Conservation (phyloP, 2,329 filamentous ascomycete species). For the Aspergillus thermomutatus region DNA sequence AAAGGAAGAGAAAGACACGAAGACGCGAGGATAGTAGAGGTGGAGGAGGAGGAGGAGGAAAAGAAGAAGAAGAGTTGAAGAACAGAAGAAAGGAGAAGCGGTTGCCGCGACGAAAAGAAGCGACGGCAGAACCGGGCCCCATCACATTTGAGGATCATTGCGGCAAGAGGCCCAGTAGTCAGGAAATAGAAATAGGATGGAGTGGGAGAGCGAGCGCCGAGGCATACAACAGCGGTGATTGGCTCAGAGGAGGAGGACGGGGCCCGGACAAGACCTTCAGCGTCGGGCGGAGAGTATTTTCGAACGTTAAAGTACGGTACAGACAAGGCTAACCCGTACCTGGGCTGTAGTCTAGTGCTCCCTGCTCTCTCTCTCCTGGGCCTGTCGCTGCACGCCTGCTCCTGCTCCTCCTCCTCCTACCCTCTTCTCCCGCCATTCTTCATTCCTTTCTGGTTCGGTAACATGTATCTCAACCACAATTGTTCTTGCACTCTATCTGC, state of each 20-base stretch:
- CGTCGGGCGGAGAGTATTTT: constrained; percentile 23
- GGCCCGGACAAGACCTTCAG: constrained; percentile 16
- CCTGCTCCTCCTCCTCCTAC: constrained; percentile 18
- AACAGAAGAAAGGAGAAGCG: constrained; percentile 33
- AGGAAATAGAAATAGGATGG: neutral
- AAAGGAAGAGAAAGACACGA: constrained; percentile 13
- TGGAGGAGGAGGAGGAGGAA: constrained; percentile 12
- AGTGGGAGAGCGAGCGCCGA: constrained; percentile 33
- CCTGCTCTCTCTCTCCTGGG: constrained; percentile 30
- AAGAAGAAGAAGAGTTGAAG: constrained; percentile 16
- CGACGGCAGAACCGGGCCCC: constrained; percentile 25
- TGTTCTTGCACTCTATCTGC: constrained; percentile 65
- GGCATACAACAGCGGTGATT: constrained; percentile 28
- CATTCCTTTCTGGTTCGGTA: constrained; percentile 8
- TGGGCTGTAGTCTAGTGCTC: neutral
- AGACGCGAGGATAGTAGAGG: neutral
- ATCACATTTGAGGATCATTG: constrained; percentile 24
- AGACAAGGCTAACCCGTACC: neutral
- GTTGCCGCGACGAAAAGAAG: constrained; percentile 20
- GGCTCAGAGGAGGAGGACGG: constrained; percentile 35
- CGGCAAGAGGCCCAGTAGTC: constrained; percentile 17
- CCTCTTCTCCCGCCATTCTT: constrained; percentile 32
- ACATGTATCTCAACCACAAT: constrained; percentile 34
- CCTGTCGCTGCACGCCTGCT: constrained; percentile 6
- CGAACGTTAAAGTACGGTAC: constrained; percentile 1